These are phyloP conservation scores for Aspergillus bertholletiae DNA, from an alignment of 495 filamentous ascomycete species.

Conservation along the genomic window DNA sequence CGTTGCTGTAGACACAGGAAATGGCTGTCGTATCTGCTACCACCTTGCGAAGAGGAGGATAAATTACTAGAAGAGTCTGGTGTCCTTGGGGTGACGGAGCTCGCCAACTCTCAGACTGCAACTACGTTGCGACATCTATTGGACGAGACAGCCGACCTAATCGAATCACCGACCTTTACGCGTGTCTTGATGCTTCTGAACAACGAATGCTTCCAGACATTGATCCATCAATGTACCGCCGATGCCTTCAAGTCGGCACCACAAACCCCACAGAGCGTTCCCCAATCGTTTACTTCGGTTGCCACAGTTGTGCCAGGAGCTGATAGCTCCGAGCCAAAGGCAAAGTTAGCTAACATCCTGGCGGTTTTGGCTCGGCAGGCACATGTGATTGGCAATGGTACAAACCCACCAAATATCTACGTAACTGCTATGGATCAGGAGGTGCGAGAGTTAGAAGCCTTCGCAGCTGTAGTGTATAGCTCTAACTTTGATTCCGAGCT, in stretches of 20 bases:
- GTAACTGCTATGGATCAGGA: slow-evolving; percentile 72
- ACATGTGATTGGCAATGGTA: slow-evolving; percentile 81
- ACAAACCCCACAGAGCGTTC: slow-evolving; percentile 37
- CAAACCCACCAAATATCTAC: slow-evolving; percentile 71
- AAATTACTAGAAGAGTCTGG: slow-evolving; percentile 81
- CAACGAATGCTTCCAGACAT: slow-evolving; percentile 76
- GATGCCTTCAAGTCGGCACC: slow-evolving; percentile 68
- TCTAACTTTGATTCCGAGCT: slow-evolving; percentile 80
- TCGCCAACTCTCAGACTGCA: slow-evolving; percentile 39
- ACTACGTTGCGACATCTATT: slow-evolving; percentile 76
- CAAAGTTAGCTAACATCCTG: slow-evolving; percentile 85
- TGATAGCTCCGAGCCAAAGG: slow-evolving; percentile 41
- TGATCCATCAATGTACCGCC: slow-evolving; percentile 74
- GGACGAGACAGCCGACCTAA: slow-evolving; percentile 91
- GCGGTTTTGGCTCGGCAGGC: slow-evolving; percentile 85
- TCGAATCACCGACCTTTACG: slow-evolving; percentile 87
- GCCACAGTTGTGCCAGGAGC: slow-evolving; percentile 34
- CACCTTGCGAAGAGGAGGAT: slow-evolving; percentile 70
- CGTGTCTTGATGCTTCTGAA: slow-evolving; percentile 81
- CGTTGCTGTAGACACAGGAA: slow-evolving; percentile 31
- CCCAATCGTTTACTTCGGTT: slow-evolving; percentile 40
- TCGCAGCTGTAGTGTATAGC: slow-evolving; percentile 90
- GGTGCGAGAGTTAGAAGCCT: slow-evolving; percentile 85
- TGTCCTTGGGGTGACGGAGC: slow-evolving; percentile 54
- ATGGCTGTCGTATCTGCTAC: slow-evolving; percentile 86